phyloP scores from a whole-genome alignment of 225 moss, liverwort and hornwort genomes.

The Polytrichum formosum region DNA sequence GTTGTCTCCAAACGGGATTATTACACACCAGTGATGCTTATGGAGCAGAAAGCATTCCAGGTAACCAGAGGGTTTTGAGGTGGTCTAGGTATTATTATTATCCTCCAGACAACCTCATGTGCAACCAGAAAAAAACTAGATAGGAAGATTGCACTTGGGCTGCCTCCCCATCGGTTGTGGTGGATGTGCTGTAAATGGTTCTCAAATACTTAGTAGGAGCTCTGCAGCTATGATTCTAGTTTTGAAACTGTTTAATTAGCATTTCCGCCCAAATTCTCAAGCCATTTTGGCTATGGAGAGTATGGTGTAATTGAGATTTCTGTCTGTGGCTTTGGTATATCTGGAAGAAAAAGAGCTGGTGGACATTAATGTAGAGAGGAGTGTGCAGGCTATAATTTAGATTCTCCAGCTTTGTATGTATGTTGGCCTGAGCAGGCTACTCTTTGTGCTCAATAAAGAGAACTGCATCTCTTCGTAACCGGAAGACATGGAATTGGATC shows the following conservation, averaged over 20 bases:
- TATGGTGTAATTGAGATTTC: background rate
- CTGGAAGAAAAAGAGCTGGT: too few species aligned
- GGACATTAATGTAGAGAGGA: background rate
- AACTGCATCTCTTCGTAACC: background rate
- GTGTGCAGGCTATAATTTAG: background rate
- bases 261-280: background rate
- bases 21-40: constrained; percentile 1
- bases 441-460: constrained; percentile 6
- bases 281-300: background rate
- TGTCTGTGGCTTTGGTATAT: background rate
- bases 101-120: background rate
- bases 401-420: constrained; percentile 2
- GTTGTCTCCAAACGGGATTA: background rate
- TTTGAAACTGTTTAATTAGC: background rate
- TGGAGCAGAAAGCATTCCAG: background rate
- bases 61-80: background rate
- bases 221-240: background rate
- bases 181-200: constrained; percentile 4
- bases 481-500: too few species aligned
- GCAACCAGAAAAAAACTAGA: background rate
- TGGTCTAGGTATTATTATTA: background rate
- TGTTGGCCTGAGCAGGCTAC: background rate
- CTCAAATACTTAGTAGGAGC: background rate
- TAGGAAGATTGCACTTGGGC: background rate
- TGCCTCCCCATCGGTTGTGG: background rate